phyloP scores from a whole-genome alignment of 129 eudicot species.

The Helianthus annuus region HanXRQr2.0-SUNRISE NC_035437.2:163720194-163720693 shows the following conservation, averaged over 20 bases:
- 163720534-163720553: slow-evolving; percentile 6
- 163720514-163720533: slow-evolving; percentile 21
- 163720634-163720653: background rate
- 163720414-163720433: background rate
- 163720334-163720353: no score
- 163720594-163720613: no score
- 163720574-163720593: background rate
- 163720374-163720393: no score
- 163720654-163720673: background rate
- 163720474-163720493: slow-evolving; percentile 16
- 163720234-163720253: no score
- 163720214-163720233: no score
- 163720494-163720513: background rate
- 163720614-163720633: no score
- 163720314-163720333: no score
- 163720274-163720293: no score
- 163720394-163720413: background rate
- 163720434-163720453: background rate
- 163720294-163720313: no score
- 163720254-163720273: no score
- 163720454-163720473: slow-evolving; percentile 20
- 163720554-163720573: background rate
- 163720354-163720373: no score
- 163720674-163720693: background rate
- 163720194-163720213: no score